Percentiles rank a stretch among this genome's conserved stretches.
Conservation (phyloP, 1,284 basidiomycete species). For the Heterobasidion irregulare region DNA sequence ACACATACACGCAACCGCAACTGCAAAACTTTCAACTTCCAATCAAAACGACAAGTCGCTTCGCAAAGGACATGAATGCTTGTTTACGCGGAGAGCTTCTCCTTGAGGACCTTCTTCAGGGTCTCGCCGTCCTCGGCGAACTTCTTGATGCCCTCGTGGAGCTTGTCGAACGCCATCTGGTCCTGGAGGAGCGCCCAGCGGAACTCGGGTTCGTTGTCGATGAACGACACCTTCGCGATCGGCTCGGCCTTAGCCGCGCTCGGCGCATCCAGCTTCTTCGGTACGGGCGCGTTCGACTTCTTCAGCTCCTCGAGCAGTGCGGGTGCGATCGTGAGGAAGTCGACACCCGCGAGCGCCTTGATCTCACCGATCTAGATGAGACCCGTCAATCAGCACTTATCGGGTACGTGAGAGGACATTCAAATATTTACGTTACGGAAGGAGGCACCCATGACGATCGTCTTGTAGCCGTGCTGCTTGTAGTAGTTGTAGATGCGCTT, state of each 20-base stretch:
- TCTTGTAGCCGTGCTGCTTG: constrained; percentile 98
- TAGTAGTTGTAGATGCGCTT: constrained; percentile 99
- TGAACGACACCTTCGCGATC: constrained; percentile 76
- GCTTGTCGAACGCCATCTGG: constrained; percentile 92
- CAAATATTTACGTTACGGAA: constrained; percentile 80
- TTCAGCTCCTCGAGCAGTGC: constrained; percentile 88
- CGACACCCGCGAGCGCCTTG: constrained; percentile 90
- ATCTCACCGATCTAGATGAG: constrained; percentile 75
- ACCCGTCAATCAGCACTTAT: constrained; percentile 3
- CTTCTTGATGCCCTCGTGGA: constrained; percentile 95
- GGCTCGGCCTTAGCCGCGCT: constrained; percentile 50
- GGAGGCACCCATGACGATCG: constrained; percentile 99
- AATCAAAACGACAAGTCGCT: too few relatives aligned
- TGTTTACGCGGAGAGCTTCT: constrained; percentile 50
- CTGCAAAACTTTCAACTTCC: too few relatives aligned
- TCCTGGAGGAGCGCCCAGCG: constrained; percentile 89
- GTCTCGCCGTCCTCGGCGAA: constrained; percentile 94
- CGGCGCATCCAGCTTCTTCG: constrained; percentile 75
- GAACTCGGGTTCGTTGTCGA: constrained; percentile 96
- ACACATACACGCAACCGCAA: too few relatives aligned
- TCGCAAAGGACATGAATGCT: too few relatives aligned
- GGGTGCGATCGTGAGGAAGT: constrained; percentile 95
- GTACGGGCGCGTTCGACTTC: constrained; percentile 70
- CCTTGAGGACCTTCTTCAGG: constrained; percentile 76
- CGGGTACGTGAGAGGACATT: constrained; percentile 7